phyloP scores from a whole-genome alignment of 1,284 basidiomycete genomes.

The Hypsizygus ulmarius region DNA sequence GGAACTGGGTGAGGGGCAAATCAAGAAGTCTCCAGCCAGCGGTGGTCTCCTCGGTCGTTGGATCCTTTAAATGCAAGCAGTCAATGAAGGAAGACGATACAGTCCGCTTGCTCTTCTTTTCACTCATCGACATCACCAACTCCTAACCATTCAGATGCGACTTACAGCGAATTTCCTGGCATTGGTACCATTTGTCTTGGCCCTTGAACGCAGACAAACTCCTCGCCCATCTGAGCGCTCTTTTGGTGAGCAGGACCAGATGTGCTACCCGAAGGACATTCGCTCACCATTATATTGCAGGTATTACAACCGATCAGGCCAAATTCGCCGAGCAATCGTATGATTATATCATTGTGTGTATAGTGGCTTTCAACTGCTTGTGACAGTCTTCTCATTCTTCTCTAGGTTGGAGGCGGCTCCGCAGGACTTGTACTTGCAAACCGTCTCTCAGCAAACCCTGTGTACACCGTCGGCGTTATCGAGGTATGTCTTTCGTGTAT shows the following conservation, averaged over 20 bases:
- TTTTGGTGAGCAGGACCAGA: neutral
- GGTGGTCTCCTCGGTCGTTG: no score
- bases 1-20: no score
- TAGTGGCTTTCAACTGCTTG: neutral
- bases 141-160: neutral
- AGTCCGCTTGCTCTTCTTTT: neutral
- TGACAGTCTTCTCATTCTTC: neutral
- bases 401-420: neutral
- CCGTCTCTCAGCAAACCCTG: neutral
- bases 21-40: no score
- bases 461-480: slow-evolving; percentile 4
- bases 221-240: neutral
- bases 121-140: neutral
- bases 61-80: no score
- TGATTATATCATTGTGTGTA: slow-evolving; percentile 6
- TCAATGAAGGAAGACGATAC: neutral
- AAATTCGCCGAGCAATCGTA: slow-evolving; percentile 2
- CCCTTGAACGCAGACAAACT: neutral
- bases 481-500: neutral
- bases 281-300: neutral
- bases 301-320: slow-evolving; percentile 1
- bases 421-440: neutral
- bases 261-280: neutral
- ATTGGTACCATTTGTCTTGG: neutral
- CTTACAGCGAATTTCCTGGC: neutral